Evolutionary conservation across 352 stramenopile species (phyloP).

Genomic region (Pythium folliculosum): DNA sequence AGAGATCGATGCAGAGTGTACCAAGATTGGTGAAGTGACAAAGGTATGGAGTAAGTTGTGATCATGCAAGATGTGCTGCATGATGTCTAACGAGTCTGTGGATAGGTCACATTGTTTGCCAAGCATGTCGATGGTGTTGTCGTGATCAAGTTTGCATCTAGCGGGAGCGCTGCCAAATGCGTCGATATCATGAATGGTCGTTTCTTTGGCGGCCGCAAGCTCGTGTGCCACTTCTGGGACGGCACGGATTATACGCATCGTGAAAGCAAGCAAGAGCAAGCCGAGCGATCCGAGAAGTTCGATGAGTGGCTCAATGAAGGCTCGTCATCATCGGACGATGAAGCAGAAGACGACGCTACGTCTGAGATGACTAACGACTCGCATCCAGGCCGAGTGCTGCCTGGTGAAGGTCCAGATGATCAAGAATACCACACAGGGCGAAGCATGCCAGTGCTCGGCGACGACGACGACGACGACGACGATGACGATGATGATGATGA

Average conservation of each 20-base stretch:
- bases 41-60: constrained; percentile 39
- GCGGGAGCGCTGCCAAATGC: constrained; percentile 82
- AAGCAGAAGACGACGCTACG: constrained; percentile 24
- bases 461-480: constrained; percentile 42
- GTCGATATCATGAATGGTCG: constrained; percentile 89
- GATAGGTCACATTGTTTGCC: constrained; percentile 95
- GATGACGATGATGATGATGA: constrained; percentile 17
- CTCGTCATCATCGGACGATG: constrained; percentile 53
- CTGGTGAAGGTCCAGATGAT: constrained; percentile 1
- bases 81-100: constrained; percentile 17
- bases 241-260: constrained; percentile 93
- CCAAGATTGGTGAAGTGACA: constrained; percentile 83
- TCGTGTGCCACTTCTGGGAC: constrained; percentile 94
- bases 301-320: constrained; percentile 93
- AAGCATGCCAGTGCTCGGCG: constrained; percentile 54
- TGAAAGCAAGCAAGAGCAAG: constrained; percentile 75
- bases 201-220: constrained; percentile 85
- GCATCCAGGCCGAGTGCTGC: background rate
- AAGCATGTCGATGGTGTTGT: constrained; percentile 93
- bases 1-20: constrained; percentile 82
- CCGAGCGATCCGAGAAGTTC: constrained; percentile 92
- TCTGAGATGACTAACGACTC: constrained; percentile 29
- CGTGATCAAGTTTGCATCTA: constrained; percentile 93
- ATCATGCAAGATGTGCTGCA: no score
- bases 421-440: constrained; percentile 49